Evolutionary conservation across 2,329 filamentous ascomycete species (phyloP).

Genomic region (Cercospora sp.): DNA sequence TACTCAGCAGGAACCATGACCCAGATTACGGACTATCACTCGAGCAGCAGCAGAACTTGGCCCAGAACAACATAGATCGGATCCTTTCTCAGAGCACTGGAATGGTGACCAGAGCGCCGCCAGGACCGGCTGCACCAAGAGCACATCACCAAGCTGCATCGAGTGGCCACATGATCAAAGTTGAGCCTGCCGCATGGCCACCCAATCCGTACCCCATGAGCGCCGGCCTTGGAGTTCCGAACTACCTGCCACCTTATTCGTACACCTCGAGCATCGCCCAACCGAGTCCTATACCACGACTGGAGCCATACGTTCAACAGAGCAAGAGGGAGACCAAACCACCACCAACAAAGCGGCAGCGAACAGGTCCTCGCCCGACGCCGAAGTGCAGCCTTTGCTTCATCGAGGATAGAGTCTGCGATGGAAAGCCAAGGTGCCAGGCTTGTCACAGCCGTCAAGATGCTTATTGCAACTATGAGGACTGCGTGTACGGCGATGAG

Average conservation of each 20-base stretch:
- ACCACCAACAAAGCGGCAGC: background rate
- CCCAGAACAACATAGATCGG: background rate
- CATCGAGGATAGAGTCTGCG: background rate
- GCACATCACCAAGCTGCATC: background rate
- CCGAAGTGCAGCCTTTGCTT: background rate
- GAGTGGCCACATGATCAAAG: background rate
- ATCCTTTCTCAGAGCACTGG: background rate
- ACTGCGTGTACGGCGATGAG: background rate
- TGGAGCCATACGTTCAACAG: background rate
- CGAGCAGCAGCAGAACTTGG: background rate
- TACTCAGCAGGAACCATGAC: background rate
- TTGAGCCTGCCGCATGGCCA: background rate
- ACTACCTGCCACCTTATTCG: background rate
- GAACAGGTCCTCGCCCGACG: background rate
- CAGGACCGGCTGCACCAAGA: background rate
- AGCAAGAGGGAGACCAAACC: background rate
- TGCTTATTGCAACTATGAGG: background rate
- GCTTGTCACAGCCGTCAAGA: background rate
- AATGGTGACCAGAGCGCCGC: background rate
- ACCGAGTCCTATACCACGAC: background rate
- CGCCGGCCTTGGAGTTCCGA: background rate
- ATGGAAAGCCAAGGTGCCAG: background rate
- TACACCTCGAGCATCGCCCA: background rate
- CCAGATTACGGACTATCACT: background rate
- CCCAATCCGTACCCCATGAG: background rate